A percentile compares a stretch with the other conserved stretches of the same genome.
Evolutionary conservation across 1,139 yeast genomes (phyloP).

Genomic region (Pneumocystis oryctolagi): DNA sequence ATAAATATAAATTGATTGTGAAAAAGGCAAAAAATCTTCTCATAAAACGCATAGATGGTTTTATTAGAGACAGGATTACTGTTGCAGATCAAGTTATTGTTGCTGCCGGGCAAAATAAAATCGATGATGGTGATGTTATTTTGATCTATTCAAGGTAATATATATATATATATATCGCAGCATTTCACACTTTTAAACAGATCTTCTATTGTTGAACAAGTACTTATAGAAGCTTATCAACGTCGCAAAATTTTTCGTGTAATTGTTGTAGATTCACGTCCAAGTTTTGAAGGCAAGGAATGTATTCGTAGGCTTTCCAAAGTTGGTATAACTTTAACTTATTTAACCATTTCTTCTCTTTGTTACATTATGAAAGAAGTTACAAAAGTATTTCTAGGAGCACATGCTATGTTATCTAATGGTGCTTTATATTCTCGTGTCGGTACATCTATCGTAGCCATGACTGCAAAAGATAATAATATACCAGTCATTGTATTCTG

Average conservation of each 20-base stretch:
- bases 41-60: slow-evolving; percentile 56
- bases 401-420: slow-evolving; percentile 92
- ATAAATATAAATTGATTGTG: not conserved
- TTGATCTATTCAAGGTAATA: slow-evolving; percentile 59
- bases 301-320: slow-evolving; percentile 49
- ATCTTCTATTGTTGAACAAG: slow-evolving; percentile 65
- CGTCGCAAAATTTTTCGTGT: slow-evolving; percentile 60
- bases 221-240: slow-evolving; percentile 56
- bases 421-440: slow-evolving; percentile 87
- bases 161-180: not conserved
- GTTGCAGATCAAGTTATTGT: slow-evolving; percentile 73
- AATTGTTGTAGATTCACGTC: slow-evolving; percentile 86
- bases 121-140: slow-evolving; percentile 61
- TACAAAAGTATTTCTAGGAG: slow-evolving; percentile 84
- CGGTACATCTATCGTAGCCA: slow-evolving; percentile 87
- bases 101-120: slow-evolving; percentile 64
- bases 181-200: not conserved
- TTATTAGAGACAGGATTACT: slow-evolving; percentile 71
- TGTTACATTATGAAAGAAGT: slow-evolving; percentile 67
- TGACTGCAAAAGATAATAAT: slow-evolving; percentile 75
- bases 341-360: slow-evolving; percentile 65
- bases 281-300: slow-evolving; percentile 81
- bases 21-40: slow-evolving; percentile 41
- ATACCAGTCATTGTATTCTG: slow-evolving; percentile 92
- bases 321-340: slow-evolving; percentile 48